Percentiles rank a stretch among this genome's conserved stretches.
phyloP scores from a whole-genome alignment of 1,139 yeast genomes.

The Geotrichum candidum region DNA sequence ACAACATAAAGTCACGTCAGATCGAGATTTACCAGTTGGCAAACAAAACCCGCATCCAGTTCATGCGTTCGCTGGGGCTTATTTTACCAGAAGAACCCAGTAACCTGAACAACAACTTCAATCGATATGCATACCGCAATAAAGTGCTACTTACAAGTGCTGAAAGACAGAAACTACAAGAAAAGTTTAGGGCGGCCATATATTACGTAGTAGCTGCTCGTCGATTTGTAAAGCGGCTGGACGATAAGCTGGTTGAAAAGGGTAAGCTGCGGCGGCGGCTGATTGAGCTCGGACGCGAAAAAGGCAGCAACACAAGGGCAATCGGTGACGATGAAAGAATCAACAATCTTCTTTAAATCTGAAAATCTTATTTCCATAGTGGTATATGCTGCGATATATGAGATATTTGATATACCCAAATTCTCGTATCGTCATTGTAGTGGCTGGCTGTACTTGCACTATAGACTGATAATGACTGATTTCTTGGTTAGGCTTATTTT shows the following conservation, averaged over 20 bases:
- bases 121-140: background rate
- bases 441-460: background rate
- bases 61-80: constrained; percentile 8
- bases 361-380: background rate
- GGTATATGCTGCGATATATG: background rate
- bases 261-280: background rate
- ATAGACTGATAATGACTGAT: background rate
- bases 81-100: background rate
- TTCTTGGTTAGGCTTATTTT: background rate
- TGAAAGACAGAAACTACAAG: background rate
- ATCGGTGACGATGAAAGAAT: background rate
- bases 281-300: constrained; percentile 3
- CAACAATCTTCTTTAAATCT: background rate
- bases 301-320: background rate
- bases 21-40: constrained; percentile 7
- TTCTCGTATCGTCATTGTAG: background rate
- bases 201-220: constrained; percentile 11
- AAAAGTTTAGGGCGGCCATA: constrained; percentile 4
- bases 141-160: background rate
- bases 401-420: background rate
- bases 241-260: constrained; percentile 7
- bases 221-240: constrained; percentile 5
- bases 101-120: background rate
- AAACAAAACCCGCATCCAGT: constrained; percentile 9
- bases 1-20: constrained; percentile 4